phyloP scores from a whole-genome alignment of 106 monocot species.

The Dendrobium nobile region DNA sequence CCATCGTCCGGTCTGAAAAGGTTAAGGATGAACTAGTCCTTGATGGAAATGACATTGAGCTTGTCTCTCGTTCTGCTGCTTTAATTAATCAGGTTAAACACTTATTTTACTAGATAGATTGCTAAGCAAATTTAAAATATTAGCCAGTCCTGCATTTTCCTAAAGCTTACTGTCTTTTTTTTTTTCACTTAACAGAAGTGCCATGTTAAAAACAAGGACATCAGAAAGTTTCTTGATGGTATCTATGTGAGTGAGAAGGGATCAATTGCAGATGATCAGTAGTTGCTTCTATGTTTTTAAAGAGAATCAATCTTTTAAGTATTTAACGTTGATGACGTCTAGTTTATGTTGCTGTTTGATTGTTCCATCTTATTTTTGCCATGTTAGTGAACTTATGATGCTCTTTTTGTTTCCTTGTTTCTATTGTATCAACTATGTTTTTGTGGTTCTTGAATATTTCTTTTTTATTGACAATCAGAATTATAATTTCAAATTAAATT shows the following conservation, averaged over 20 bases:
- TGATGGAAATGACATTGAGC: slow-evolving; percentile 71
- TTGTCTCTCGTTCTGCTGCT: slow-evolving; percentile 62
- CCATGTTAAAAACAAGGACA: slow-evolving; percentile 84
- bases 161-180: neutral
- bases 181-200: slow-evolving; percentile 48
- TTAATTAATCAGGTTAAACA: slow-evolving; percentile 57
- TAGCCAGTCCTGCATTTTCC: neutral
- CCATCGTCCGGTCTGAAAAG: slow-evolving; percentile 54
- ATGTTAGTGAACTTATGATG: neutral
- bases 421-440: neutral
- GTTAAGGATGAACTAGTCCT: slow-evolving; percentile 76
- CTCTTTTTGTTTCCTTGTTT: neutral
- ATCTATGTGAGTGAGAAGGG: slow-evolving; percentile 79
- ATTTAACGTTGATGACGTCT: neutral
- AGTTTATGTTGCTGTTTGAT: neutral
- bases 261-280: slow-evolving; percentile 38
- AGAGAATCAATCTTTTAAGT: neutral
- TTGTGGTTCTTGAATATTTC: neutral
- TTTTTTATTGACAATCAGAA: neutral
- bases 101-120: neutral
- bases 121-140: neutral
- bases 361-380: neutral
- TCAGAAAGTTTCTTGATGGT: slow-evolving; percentile 84
- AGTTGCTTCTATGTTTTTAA: neutral
- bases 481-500: neutral